These are phyloP conservation scores for Xylaria sp. DNA, from an alignment of 2,329 filamentous ascomycete species.

Conservation along the genomic window DNA sequence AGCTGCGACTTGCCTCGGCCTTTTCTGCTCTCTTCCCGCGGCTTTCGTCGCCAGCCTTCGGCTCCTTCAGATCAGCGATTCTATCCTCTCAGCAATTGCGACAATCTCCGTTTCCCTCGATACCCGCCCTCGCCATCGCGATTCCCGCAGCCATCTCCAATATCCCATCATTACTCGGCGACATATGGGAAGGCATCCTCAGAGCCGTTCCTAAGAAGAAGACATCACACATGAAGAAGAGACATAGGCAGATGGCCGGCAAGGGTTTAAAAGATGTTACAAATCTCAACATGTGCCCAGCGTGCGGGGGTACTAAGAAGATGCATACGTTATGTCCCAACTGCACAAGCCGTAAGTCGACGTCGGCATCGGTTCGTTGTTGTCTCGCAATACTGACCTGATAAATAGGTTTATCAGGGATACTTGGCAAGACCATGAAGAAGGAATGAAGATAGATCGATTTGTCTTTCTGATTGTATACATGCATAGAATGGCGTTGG, in stretches of 20 bases:
- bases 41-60: constrained; percentile 56
- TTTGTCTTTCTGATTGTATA: constrained; percentile 20
- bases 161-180: constrained; percentile 76
- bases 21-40: constrained; percentile 66
- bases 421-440: constrained; percentile 41
- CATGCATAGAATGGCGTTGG: constrained; percentile 37
- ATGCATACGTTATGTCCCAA: constrained; percentile 88
- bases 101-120: constrained; percentile 54
- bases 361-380: neutral
- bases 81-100: constrained; percentile 56
- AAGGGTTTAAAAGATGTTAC: constrained; percentile 94
- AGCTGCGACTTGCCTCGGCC: constrained; percentile 52
- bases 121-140: constrained; percentile 66
- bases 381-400: neutral
- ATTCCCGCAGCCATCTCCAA: constrained; percentile 70
- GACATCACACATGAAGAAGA: constrained; percentile 95
- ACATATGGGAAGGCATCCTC: constrained; percentile 92
- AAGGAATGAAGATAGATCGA: constrained; percentile 30
- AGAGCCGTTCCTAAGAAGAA: constrained; percentile 98
- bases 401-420: constrained; percentile 40
- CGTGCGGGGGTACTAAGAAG: constrained; percentile 87
- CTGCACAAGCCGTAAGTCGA: constrained; percentile 79
- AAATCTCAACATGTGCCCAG: constrained; percentile 86
- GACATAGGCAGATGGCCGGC: constrained; percentile 92
- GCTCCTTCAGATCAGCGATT: constrained; percentile 56